Evolutionary conservation across 2,329 filamentous ascomycete species (phyloP), one percentile per base, ranked within the genome.

Genomic region (Cordyceps fumosorosea): DNA sequence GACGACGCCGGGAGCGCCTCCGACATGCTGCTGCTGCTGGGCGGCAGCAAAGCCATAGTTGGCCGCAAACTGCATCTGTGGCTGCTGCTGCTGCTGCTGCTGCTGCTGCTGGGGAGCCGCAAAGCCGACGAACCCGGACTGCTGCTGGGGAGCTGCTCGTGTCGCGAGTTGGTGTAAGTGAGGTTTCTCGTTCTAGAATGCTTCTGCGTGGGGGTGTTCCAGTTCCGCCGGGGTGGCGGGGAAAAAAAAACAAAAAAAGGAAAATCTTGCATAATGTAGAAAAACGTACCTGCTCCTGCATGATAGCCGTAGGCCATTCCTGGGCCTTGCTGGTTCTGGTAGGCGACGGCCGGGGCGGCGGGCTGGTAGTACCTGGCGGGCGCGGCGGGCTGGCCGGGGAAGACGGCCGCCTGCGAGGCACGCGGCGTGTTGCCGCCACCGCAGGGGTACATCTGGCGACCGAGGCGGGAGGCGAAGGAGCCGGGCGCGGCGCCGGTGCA

Each of bases 401-500:
- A 51, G 18, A 52, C 16, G 37, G 34, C 22, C 18, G 24, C n/a
- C 14, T 56, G 52, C 14, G 52, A 56, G 53, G 60, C 60, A 11
- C 60, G 60, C 0, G 60, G 60, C 10, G 60, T 62, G 34, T 20
- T 37, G 18, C 60, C 60, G 16, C 52, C 60, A 7, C 45, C 44
- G 14, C 26, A 37, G 3, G 42, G 45, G 24, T 40, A 56, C 52
- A 62, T 56, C 20, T 62, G 52, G 32, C 60, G 60, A 16, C 44
- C 53, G 4, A 50, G 11, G 12, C 53, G 51, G 12, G 52, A 56
- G 24, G 60, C 60, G 26, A 44, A 56, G 45, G 60, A 62, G 52
- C 60, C 60, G 34, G 45, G 53, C 10, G 60, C 60, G 24, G 60
- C 60, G 45, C 53, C 53, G 34, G 60, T 44, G 53, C 60, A 62